Evolutionary conservation across 164 flowering plant genomes (phyloP), one percentile per base, ranked within the genome.

Genomic region (Tinospora cordifolia): DNA sequence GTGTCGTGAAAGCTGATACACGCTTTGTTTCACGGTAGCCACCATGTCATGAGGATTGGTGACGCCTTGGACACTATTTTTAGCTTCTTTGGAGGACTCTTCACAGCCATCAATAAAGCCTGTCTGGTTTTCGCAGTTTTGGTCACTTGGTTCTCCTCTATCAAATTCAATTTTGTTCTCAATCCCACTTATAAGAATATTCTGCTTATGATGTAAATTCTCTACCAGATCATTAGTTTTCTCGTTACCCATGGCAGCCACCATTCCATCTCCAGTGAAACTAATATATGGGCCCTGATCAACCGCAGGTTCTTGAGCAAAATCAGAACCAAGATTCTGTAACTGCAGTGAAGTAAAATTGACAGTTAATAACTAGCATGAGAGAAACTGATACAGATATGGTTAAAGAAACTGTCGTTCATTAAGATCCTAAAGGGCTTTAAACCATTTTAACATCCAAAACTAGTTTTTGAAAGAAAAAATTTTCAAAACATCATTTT

Each of bases 261-360:
- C 80, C 86, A 79, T 78, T 40, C 86, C 89, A 67, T 84, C 84
- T 77, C 76, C 84, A 15, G 41, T 66, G 17, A 82, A n/a, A 63
- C 82, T 83, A 25, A 86, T 72, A 63, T 73, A 83, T 8, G 88
- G 88, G n/a, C 80, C 83, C 71, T 82, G 85, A 76, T 83, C 87
- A 26, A 87, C 78, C 40, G 77, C 73, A 63, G 87, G 74, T 63
- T 82, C 80, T 26, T 22, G 54, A 2, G 78, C 51, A 34, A 38
- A 64, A 25, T 63, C 62, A 58, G 66, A 26, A 30, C 57, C 26
- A 2, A 77, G 30, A 38, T n/a, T 62, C 62, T 75, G 69, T 27
- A 49, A 36, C 84, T 82, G 85, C 75, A 73, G 47, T 36, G 67
- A 59, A 74, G 58, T 26, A 74, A 21, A 47, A 65, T n/a, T 26